Base-by-base conservation (phyloP, 768 basidiomycete species). In the Leccinum rimulosum region DNA sequence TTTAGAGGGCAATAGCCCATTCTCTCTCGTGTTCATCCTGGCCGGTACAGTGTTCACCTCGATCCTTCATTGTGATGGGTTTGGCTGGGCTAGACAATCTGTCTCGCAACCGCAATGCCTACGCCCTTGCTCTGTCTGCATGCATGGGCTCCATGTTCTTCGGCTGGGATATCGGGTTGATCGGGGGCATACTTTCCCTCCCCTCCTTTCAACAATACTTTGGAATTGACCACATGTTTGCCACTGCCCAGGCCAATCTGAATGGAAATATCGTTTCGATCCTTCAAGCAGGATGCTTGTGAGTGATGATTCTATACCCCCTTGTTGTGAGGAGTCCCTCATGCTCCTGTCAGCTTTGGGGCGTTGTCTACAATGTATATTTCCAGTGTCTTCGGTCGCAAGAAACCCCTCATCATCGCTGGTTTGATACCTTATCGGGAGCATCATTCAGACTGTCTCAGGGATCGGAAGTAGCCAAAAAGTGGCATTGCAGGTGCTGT, bases 231-330 rank as follows among this genome's bases (percentile, higher is more conserved):
- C 66, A 73, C 54, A 63, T 74, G 69, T 73, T 67, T 30, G 60
- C 76, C 2, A 59, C 22, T 22, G 73, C 76, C 8, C 68, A 68
- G 28, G 80, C 81, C 22, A 67, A 77, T 54, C 59, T 84, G 22
- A 74, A 72, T 36, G 83, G 82, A 4, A 80, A 82, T 60, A 80
- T 84, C 30, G 82, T 83, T n/a, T 73, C 82, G 0, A 72, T 81
- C 30, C 64, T 83, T 27, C 82, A 82, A 57, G 79, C 73, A 5
- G 80, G 81, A 4, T 79, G 76, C 57, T 78, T 81, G 81, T 82
- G 64, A 63, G 80, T 40, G 40, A 40, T 17, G 17, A 40, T 40
- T 6, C 1, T 19, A 8, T 17, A n/a, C n/a, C 9, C 35, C n/a
- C 40, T 40, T 40, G 40, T 17, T n/a, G 40, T 40, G 17, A n/a